Base-by-base conservation (phyloP, 805 yeast species). In the Metschnikowia baotianmanensis region DNA sequence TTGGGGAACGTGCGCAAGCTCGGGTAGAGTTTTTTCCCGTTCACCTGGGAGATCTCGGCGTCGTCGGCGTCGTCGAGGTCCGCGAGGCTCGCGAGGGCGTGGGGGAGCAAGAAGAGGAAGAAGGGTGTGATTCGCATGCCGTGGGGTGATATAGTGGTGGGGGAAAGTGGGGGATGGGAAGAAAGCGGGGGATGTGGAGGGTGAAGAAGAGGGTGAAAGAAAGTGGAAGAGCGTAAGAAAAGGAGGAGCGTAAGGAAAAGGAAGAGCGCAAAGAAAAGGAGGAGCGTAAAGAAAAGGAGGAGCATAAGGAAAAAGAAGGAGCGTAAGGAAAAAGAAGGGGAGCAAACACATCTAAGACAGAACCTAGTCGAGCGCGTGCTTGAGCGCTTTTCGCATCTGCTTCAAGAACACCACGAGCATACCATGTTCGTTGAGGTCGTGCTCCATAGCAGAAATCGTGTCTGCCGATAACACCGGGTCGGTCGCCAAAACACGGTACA, bases 331-430 rank as follows among this genome's bases (percentile, higher is more conserved):
- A 17, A 18, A 12, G 5, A 11, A 24, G 11, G 5, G 18, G 23
- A 16, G 21, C 6, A 30, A 13, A 15, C 11, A 6, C 11, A 26
- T 26, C 17, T 5, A 19, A 17, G 15, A 12, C 3, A 6, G 18
- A 6, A 10, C 13, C 26, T 18, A 31, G 8, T 38, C 35, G 21
- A 34, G 28, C 15, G 42, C 42, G 18, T 33, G 34, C 34, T 29
- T 27, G 15, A 50, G 34, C 7, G 43, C 30, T 26, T 25, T 40
- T 30, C 55, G 27, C 12, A 51, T 39, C 38, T 37, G 38, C 41
- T 37, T 38, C 29, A 51, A 42, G 18, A 51, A 51, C 17, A 36
- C 31, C 20, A 47, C 44, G 23, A 51, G 40, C 15, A 40, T 43
- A 6, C 53, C 53, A 13, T 47, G 48, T 29, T 26, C 24, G 26